Percentiles rank a stretch among this genome's conserved stretches.
Evolutionary conservation across 768 basidiomycete genomes (phyloP).

Genomic region (Mycena pura): DNA sequence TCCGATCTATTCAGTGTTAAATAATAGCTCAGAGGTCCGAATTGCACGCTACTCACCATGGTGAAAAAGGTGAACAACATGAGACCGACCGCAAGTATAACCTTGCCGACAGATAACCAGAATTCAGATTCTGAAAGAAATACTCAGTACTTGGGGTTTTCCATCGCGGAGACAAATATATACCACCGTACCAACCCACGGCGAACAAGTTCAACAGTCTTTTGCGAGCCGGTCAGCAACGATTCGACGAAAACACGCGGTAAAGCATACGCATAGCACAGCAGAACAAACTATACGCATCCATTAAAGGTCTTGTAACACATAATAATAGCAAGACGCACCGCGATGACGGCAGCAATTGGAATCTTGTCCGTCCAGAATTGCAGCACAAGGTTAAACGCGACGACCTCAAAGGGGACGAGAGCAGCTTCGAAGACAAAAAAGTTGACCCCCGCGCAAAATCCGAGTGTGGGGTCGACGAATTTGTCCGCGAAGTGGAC

Average conservation of each 20-base stretch:
- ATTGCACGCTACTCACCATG: slow-evolving; percentile 41
- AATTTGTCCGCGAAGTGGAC: slow-evolving; percentile 66
- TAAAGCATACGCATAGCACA: slow-evolving; percentile 46
- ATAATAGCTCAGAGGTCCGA: background rate
- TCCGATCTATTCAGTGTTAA: slow-evolving; percentile 38
- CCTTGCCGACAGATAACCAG: slow-evolving; percentile 61
- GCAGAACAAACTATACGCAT: slow-evolving; percentile 39
- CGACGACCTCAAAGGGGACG: slow-evolving; percentile 59
- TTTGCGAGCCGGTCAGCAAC: too few species aligned
- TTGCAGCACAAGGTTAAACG: slow-evolving; percentile 58
- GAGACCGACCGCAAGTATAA: slow-evolving; percentile 53
- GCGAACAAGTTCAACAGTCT: slow-evolving; percentile 56
- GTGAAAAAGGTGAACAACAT: slow-evolving; percentile 62
- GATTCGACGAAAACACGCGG: background rate
- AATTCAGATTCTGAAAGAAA: slow-evolving; percentile 55
- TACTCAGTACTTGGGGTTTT: too few species aligned
- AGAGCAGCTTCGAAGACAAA: slow-evolving; percentile 57
- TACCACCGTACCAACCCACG: slow-evolving; percentile 58
- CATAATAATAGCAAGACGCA: background rate
- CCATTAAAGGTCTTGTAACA: background rate
- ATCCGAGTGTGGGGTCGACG: slow-evolving; percentile 64
- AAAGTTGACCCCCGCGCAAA: slow-evolving; percentile 63
- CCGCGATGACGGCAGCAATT: slow-evolving; percentile 48
- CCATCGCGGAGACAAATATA: background rate
- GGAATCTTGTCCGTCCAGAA: slow-evolving; percentile 63